Conservation (phyloP, 2,329 filamentous ascomycete species). For the Ophiostoma himal-ulmi region DNA sequence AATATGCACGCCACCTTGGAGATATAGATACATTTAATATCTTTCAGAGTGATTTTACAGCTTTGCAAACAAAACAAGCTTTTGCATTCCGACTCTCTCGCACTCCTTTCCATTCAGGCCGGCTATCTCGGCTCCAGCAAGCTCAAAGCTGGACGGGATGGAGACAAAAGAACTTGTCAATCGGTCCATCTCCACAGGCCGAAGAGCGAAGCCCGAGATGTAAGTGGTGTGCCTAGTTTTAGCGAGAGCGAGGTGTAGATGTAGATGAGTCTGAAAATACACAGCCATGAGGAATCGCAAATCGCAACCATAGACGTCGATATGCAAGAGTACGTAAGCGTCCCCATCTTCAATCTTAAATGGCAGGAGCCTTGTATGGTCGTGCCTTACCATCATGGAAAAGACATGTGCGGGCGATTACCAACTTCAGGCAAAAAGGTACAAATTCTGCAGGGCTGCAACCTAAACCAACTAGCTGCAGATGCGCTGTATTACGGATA, state of each 20-base stretch:
- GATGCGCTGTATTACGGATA: no score
- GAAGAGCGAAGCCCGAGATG: conserved; percentile 8
- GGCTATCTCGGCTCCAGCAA: background rate
- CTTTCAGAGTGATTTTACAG: no score
- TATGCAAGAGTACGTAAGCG: background rate
- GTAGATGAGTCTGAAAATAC: background rate
- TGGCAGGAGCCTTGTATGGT: background rate
- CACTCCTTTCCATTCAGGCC: background rate
- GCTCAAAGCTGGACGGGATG: background rate
- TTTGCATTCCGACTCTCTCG: background rate
- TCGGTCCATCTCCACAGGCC: background rate
- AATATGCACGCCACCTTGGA: background rate
- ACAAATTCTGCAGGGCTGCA: background rate
- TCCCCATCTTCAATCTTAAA: background rate
- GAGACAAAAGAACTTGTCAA: background rate
- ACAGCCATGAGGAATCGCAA: no score
- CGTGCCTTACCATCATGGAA: background rate
- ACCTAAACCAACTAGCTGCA: no score
- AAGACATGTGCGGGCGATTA: background rate
- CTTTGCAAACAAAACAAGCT: background rate
- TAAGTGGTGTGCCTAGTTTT: background rate
- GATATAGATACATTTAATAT: background rate
- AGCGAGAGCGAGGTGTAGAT: background rate
- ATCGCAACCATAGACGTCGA: no score
- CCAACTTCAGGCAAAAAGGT: no score